Evolutionary conservation across 805 yeast genomes (phyloP), one percentile per base, ranked within the genome.

Genomic region (Candida odintsovae): DNA sequence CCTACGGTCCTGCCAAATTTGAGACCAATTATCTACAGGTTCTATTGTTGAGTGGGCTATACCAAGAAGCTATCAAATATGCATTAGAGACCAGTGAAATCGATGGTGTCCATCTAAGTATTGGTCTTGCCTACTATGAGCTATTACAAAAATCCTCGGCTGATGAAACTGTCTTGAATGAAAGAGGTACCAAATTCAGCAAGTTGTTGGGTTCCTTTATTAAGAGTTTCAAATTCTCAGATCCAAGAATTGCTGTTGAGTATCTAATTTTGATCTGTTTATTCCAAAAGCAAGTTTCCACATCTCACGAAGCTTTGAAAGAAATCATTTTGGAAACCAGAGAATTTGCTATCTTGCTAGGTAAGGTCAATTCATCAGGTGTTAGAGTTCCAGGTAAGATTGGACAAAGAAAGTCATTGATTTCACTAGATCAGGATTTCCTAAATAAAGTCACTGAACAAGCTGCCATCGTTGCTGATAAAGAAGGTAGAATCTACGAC

Each of bases 241-340:
- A 90, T 66, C 95, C 98, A 21, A 78, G 83, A 57, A 87, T 85
- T 47, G 97, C 97, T 0, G 86, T 87, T n/a, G 96, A 92, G 62
- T 94, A 94, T 60, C 67, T 92, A 44, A 73, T 86, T 22, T 69
- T 86, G 54, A 81, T 90, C 23, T 82, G 87, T 41, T 57, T 89
- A 55, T 67, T 72, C 52, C 69, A 58, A 12, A 65, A 63, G 21
- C 84, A 82, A 51, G 65, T 74, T 2, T 68, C 73, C 38, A 68
- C 83, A 39, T 80, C 87, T 50, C 90, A 86, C 57, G 90, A 86
- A 55, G 83, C 95, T 0, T 69, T 94, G 40, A 76, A 90, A 53
- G 96, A 90, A 59, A 75, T 94, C 49, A 86, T 92, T 22, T 73
- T 92, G 49, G 86, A 88, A 50, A 87, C 97, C 0, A 76, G 95